Evolutionary conservation across 164 flowering plant genomes (phyloP).

Genomic region (Kalanchoe fedtschenkoi): DNA sequence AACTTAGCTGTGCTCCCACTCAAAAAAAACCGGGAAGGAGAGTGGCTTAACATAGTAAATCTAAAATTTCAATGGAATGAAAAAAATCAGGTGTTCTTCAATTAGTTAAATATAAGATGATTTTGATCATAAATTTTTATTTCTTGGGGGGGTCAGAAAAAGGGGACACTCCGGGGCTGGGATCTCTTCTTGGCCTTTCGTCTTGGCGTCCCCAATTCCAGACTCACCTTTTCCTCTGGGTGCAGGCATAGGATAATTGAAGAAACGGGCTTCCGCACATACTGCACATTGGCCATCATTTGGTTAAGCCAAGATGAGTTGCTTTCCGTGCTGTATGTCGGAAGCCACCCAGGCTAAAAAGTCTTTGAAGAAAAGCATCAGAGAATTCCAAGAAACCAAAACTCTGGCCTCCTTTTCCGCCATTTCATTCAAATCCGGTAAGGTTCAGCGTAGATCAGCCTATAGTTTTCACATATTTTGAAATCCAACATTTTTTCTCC

Average conservation of each 20-base stretch:
- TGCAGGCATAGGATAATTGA: background rate
- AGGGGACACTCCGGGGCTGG: conserved; percentile 1
- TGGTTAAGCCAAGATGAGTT: background rate
- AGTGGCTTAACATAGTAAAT: background rate
- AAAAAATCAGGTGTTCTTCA: background rate
- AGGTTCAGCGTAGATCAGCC: background rate
- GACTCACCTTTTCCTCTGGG: background rate
- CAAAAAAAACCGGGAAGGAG: background rate
- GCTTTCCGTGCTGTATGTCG: conserved; percentile 2
- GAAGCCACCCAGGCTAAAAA: conserved; percentile 3
- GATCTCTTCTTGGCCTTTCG: background rate
- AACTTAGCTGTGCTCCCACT: background rate
- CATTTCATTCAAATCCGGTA: conserved; percentile 1
- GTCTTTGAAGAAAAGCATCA: conserved; percentile 3
- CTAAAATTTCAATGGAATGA: background rate
- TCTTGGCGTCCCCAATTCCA: background rate
- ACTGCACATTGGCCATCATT: background rate
- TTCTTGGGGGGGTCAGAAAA: background rate
- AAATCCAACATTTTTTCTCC: background rate
- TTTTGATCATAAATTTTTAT: background rate
- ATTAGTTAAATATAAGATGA: conserved; percentile 1
- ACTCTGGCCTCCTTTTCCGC: conserved; percentile 1
- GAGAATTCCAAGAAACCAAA: conserved; percentile 2
- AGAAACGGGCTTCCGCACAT: background rate
- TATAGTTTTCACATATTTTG: background rate